phyloP scores from a whole-genome alignment of 2,329 filamentous ascomycete genomes.

The Leptographium galeiforme region DNA sequence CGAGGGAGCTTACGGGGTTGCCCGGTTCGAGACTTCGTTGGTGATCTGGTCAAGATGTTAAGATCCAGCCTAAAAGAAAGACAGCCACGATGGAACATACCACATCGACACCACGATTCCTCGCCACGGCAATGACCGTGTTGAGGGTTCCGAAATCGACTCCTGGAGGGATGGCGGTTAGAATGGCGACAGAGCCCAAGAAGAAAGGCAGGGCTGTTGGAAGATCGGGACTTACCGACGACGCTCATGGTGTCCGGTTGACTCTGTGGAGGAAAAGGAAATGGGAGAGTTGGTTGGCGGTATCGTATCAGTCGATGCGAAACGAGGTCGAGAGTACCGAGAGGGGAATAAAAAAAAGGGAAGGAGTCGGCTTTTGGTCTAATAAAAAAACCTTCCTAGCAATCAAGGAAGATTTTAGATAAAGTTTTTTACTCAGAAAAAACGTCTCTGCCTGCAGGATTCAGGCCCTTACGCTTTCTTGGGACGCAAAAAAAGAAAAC shows the following conservation, averaged over 20 bases:
- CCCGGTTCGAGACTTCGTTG: constrained; percentile 98
- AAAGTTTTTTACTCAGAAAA: neutral
- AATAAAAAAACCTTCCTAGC: neutral
- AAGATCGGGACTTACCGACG: constrained; percentile 8
- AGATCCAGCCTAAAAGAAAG: neutral
- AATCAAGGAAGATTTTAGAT: neutral
- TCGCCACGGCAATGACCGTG: constrained; percentile 92
- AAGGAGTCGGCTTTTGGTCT: neutral
- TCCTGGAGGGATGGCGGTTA: constrained; percentile 30
- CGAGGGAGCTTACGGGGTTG: constrained; percentile 68
- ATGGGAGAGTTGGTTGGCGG: neutral
- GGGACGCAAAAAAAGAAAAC: neutral
- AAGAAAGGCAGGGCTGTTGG: neutral
- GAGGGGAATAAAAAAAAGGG: neutral
- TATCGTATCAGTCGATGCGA: neutral
- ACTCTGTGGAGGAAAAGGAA: neutral
- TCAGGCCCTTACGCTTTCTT: neutral
- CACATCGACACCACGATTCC: constrained; percentile 98
- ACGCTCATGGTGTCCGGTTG: constrained; percentile 10
- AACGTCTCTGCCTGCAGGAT: neutral
- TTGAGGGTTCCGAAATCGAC: constrained; percentile 94
- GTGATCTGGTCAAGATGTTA: constrained; percentile 52
- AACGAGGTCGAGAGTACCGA: neutral
- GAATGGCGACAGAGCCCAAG: neutral
- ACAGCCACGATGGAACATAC: constrained; percentile 43